These are phyloP conservation scores for Fomitopsis pulvina DNA, from an alignment of 768 basidiomycete genomes.

Conservation along the genomic window DNA sequence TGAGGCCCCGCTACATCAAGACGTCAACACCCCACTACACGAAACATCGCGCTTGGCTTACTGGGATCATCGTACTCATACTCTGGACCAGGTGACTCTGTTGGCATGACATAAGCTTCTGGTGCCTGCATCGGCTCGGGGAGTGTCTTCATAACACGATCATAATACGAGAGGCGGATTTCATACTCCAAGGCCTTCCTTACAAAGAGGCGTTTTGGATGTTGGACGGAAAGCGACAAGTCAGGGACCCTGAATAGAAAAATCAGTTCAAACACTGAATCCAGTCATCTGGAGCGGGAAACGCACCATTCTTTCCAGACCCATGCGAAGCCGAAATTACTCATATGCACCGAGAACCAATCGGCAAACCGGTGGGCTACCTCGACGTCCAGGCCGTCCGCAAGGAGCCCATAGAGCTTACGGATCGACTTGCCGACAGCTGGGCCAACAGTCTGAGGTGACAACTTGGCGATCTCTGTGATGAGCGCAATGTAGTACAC, in stretches of 20 bases:
- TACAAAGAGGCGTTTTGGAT: constrained; percentile 87
- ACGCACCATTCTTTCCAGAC: constrained; percentile 98
- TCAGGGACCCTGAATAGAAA: constrained; percentile 74
- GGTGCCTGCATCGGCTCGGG: constrained; percentile 73
- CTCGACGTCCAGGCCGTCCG: constrained; percentile 85
- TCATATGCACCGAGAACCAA: constrained; percentile 96
- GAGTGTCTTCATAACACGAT: constrained; percentile 83
- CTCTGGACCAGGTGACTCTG: constrained; percentile 69
- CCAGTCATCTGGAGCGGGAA: no score
- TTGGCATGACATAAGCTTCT: constrained; percentile 55
- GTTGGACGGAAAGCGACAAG: constrained; percentile 60
- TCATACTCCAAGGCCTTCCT: constrained; percentile 84
- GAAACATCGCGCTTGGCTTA: constrained; percentile 25
- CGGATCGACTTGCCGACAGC: constrained; percentile 95
- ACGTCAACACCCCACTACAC: not conserved
- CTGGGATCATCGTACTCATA: constrained; percentile 82
- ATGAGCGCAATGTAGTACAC: constrained; percentile 86
- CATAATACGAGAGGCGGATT: constrained; percentile 87
- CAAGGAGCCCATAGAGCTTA: constrained; percentile 71
- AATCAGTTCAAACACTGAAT: no score
- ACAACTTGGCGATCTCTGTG: constrained; percentile 92
- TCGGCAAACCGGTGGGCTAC: constrained; percentile 77
- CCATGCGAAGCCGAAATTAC: constrained; percentile 97
- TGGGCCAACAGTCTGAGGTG: constrained; percentile 87
- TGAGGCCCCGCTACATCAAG: constrained; percentile 56